Base-by-base conservation (phyloP, 768 basidiomycete genomes). In the Gyrodon lividus region DNA sequence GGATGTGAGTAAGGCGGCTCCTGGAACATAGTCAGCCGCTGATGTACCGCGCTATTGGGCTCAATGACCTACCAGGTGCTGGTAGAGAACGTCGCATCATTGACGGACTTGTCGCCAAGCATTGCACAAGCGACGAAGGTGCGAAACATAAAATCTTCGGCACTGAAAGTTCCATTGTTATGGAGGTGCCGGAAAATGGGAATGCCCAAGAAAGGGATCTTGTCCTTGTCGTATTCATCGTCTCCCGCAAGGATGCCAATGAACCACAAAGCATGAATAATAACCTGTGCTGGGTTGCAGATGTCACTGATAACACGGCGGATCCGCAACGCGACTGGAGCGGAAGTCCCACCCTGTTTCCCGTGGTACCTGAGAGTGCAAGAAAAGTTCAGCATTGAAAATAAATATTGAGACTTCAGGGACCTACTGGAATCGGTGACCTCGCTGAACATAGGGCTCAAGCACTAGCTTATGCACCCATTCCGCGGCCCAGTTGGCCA, bases 81-180 rank as follows among this genome's bases (percentile, higher is more conserved):
- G n/a, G 62, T 55, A 16, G 68, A 50, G 45, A 71, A 65, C 4
- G 62, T 56, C 30, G 43, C 43, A 22, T 71, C 72, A 13, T 71
- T 71, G 22, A 73, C 50, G 8, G 61, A 55, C 48, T 71, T 71
- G 39, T 71, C 70, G 6, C 64, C 55, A 43, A 71, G 59, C 66
- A 73, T 71, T 22, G 72, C 68, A 45, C 67, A 73, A 20, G 55
- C 38, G 34, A 71, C 55, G 42, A 71, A 73, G 14, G 63, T 55
- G 24, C 61, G 68, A 47, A 71, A 57, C 69, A 73, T 60, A 38
- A 71, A 69, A 12, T 71, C 70, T 45, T 71, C 70, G 12, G 56
- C 59, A 31, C 59, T 42, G 23, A 52, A 54, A 7, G 60, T 48
- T 17, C 72, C 66, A 26, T 64, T 62, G 43, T 60, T 56, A 44